Conservation (phyloP, 257 asterid species). For the Nicotiana otophora region DNA sequence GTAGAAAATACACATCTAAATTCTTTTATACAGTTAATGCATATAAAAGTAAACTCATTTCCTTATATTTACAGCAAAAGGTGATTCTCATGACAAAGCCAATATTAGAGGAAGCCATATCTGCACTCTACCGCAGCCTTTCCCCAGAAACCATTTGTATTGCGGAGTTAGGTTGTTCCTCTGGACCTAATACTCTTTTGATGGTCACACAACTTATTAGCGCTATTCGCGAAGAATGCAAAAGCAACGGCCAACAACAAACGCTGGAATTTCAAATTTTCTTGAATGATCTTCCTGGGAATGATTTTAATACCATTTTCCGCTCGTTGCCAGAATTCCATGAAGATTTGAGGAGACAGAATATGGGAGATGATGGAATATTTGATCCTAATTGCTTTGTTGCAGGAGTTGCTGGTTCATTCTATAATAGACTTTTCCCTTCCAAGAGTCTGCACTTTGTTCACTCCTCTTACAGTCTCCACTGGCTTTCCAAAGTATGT, state of each 20-base stretch:
- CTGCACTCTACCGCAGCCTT: conserved; percentile 17
- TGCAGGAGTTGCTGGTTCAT: not conserved
- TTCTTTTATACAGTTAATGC: too few species aligned
- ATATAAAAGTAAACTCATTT: too few species aligned
- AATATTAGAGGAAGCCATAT: conserved; percentile 21
- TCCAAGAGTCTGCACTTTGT: too few species aligned
- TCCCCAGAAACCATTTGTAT: conserved; percentile 22
- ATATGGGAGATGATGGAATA: too few species aligned
- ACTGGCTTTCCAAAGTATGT: not conserved
- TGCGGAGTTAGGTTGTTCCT: conserved; percentile 68
- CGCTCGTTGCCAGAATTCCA: not conserved
- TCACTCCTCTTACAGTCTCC: too few species aligned
- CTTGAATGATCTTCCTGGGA: conserved; percentile 57
- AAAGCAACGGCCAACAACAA: not conserved
- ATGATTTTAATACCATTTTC: conserved; percentile 58
- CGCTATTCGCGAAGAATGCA: not conserved
- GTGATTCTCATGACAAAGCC: conserved; percentile 25
- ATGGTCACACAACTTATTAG: too few species aligned
- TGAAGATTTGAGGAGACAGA: too few species aligned
- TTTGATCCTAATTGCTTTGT: not conserved
- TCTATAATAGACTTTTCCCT: not conserved
- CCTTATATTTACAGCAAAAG: not conserved
- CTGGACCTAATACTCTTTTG: conserved; percentile 38
- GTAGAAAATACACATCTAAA: too few species aligned
- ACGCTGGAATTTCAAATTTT: conserved; percentile 40